Percentiles rank a stretch among this genome's conserved stretches.
phyloP scores from a whole-genome alignment of 495 filamentous ascomycete genomes.

The Lophium mytilinum region DNA sequence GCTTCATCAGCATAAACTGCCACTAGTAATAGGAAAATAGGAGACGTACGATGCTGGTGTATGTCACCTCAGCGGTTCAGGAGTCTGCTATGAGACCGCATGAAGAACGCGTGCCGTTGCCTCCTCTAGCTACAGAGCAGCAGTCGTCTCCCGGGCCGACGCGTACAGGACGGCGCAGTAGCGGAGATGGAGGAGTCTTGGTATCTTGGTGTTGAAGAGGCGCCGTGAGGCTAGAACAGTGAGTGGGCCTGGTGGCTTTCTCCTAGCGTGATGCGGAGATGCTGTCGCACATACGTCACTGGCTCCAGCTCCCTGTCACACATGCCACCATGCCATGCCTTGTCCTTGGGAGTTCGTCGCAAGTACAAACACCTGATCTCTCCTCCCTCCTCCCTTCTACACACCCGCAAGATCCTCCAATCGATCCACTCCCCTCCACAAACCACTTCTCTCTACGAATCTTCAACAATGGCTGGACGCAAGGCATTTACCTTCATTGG shows the following conservation, averaged over 20 bases:
- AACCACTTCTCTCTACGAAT: neutral
- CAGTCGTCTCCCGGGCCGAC: too few relatives aligned
- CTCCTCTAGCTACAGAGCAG: too few relatives aligned
- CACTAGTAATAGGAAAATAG: too few relatives aligned
- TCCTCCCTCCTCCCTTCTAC: neutral
- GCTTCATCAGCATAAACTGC: too few relatives aligned
- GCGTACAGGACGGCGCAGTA: too few relatives aligned
- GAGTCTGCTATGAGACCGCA: too few relatives aligned
- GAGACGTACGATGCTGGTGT: too few relatives aligned
- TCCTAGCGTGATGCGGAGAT: constrained; percentile 40
- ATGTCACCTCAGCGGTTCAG: too few relatives aligned
- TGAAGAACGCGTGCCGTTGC: too few relatives aligned
- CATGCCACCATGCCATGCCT: neutral
- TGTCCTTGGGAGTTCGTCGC: neutral
- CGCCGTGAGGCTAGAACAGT: too few relatives aligned
- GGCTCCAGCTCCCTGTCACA: neutral
- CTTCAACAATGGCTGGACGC: constrained; percentile 22
- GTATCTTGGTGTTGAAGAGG: too few relatives aligned
- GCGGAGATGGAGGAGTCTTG: too few relatives aligned
- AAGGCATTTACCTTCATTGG: constrained; percentile 32
- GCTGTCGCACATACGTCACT: neutral
- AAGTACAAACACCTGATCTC: constrained; percentile 1
- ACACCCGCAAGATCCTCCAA: constrained; percentile 20
- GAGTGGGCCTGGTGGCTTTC: constrained; percentile 31
- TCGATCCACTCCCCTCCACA: constrained; percentile 19